Evolutionary conservation across 2,329 filamentous ascomycete species (phyloP).

Genomic region (Fusarium camptoceras): DNA sequence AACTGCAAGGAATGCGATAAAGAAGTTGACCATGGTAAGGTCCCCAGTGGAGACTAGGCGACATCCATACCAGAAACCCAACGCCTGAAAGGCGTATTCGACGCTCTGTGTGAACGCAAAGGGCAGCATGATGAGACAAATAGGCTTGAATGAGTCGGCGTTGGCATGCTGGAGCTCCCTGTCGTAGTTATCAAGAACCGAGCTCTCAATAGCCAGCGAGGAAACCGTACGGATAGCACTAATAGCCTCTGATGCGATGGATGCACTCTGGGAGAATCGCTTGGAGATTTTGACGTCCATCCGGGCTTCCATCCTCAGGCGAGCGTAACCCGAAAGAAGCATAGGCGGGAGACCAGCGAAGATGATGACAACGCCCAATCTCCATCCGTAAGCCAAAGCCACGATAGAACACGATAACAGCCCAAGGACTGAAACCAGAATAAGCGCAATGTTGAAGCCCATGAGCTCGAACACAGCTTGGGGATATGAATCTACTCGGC

Average conservation of each 20-base stretch:
- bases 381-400: conserved; percentile 58
- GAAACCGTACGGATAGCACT: conserved; percentile 53
- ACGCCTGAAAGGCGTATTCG: conserved; percentile 50
- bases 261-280: conserved; percentile 48
- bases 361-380: conserved; percentile 56
- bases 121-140: neutral
- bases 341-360: conserved; percentile 50
- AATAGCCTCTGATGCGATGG: conserved; percentile 55
- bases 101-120: conserved; percentile 46
- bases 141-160: neutral
- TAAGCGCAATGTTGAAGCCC: conserved; percentile 50
- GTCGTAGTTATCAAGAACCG: neutral
- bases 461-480: conserved; percentile 53
- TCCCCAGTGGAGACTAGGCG: conserved; percentile 52
- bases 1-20: conserved; percentile 59
- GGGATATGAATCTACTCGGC: conserved; percentile 49
- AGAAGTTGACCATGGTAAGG: conserved; percentile 61
- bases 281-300: conserved; percentile 49
- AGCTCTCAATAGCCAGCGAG: conserved; percentile 54
- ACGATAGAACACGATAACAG: conserved; percentile 50
- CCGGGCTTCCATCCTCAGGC: conserved; percentile 52
- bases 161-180: neutral
- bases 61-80: conserved; percentile 56
- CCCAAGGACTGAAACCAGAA: conserved; percentile 49
- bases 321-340: conserved; percentile 48